Evolutionary conservation across 306 rosid species (phyloP).

Genomic region (Prunus padus): DNA sequence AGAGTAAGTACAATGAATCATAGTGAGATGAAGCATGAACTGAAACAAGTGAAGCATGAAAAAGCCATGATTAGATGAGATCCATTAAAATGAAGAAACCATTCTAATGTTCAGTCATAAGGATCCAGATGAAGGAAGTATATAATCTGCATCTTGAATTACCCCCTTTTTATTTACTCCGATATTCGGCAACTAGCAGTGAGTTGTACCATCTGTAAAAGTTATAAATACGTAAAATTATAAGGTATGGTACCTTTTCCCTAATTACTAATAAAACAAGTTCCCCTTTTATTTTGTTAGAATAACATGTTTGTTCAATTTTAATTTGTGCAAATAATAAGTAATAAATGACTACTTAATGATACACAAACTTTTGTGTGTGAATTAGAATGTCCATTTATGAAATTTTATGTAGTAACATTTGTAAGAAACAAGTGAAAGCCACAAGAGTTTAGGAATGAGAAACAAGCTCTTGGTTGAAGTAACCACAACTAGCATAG

Average conservation of each 20-base stretch:
- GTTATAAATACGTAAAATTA: not conserved
- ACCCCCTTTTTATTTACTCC: not conserved
- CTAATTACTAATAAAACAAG: not conserved
- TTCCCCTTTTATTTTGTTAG: not conserved
- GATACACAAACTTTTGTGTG: too few relatives aligned
- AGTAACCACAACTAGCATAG: not conserved
- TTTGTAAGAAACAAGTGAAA: not conserved
- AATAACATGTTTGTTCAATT: too few relatives aligned
- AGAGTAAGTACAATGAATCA: slow-evolving; percentile 21
- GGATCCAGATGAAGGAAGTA: too few relatives aligned
- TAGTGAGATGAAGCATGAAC: slow-evolving; percentile 13
- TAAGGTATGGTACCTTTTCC: not conserved
- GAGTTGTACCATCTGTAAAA: not conserved
- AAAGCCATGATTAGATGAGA: slow-evolving; percentile 9
- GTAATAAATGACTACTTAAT: not conserved
- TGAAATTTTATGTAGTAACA: too few relatives aligned
- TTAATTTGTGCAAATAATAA: not conserved
- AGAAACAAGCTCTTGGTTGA: not conserved
- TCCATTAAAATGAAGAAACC: not conserved
- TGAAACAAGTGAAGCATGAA: not conserved
- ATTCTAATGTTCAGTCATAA: too few relatives aligned
- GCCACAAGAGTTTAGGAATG: not conserved
- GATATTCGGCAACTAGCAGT: not conserved
- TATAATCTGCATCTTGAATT: not conserved
- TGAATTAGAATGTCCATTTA: too few relatives aligned